phyloP scores from a whole-genome alignment of 768 basidiomycete species.

The Rhizopogon vulgaris region DNA sequence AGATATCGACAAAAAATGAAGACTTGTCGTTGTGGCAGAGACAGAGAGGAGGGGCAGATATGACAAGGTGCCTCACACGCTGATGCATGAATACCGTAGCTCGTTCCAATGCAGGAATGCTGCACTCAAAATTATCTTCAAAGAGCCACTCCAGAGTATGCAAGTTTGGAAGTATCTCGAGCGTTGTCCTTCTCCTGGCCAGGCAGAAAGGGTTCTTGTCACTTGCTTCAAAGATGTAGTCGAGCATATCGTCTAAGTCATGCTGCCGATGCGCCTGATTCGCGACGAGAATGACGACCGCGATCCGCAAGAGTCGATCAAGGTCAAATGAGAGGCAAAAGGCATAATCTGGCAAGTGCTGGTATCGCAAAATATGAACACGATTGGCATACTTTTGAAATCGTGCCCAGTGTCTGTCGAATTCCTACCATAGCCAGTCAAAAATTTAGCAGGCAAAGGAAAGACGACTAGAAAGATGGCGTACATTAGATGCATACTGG shows the following conservation, averaged over 20 bases:
- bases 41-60: conserved; percentile 20
- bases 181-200: conserved; percentile 45
- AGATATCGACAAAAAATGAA: conserved; percentile 31
- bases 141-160: conserved; percentile 44
- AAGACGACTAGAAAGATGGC: conserved; percentile 1
- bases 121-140: conserved; percentile 9
- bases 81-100: conserved; percentile 55
- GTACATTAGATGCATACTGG: conserved; percentile 24
- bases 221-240: no score
- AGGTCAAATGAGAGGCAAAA: no score
- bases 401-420: conserved; percentile 41
- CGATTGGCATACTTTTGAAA: conserved; percentile 50
- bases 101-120: no score
- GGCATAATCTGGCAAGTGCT: no score
- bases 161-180: conserved; percentile 51
- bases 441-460: background rate
- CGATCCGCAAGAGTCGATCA: no score
- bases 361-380: conserved; percentile 34
- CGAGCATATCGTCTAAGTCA: no score
- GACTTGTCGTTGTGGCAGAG: conserved; percentile 2
- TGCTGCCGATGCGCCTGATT: no score
- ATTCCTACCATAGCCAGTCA: conserved; percentile 26
- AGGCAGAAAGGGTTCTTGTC: no score
- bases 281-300: no score
- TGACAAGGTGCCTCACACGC: conserved; percentile 36